Evolutionary conservation across 495 filamentous ascomycete genomes (phyloP), one percentile per base, ranked within the genome.

Genomic region (Mytilinidion resinicola): DNA sequence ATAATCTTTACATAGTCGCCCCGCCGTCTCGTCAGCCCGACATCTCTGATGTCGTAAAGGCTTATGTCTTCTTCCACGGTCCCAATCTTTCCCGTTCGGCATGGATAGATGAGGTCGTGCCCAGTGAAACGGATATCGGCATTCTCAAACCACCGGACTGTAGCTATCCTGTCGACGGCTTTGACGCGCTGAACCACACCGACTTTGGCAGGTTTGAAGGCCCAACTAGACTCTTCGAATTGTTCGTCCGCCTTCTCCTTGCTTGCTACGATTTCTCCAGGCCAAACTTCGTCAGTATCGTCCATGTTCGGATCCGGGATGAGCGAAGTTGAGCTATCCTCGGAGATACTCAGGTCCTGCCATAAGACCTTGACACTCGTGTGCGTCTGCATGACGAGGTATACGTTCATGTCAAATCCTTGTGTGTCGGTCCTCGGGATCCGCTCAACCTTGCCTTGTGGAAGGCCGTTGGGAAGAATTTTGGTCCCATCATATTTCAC

Each of bases 101-200:
- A 43, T 8, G 55, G 51, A 33, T 73, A 65, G 12, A 70, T 61
- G 11, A 80, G 54, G 41, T 76, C 67, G 10, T 57, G 51, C 1
- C 52, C 53, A 4, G 44, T 9, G 49, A 71, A 73, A 10, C 58
- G 56, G 20, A 83, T 66, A 14, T 70, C 59, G 5, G 75, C 70
- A 20, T 73, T 61, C 21, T 67, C 47, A 56, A 78, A 82, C 83
- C 83, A 85, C 25, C 73, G 72, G 9, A 85, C 72, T 19, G 69
- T 73, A 14, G 81, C 83, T 57, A 82, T 75, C 17, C 80, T 70
- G 44, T 80, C 80, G 15, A 52, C 62, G 5, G 80, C 69, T 59
- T 83, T 74, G 15, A 82, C 82, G 10, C 64, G 67, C 60, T 86
- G 83, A 8, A 86, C 76, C n/a, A 86, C 73, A 14, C 83, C 83